Evolutionary conservation across 257 asterid genomes (phyloP), one percentile per base, ranked within the genome.

Genomic region (Penstemon eatonii): DNA sequence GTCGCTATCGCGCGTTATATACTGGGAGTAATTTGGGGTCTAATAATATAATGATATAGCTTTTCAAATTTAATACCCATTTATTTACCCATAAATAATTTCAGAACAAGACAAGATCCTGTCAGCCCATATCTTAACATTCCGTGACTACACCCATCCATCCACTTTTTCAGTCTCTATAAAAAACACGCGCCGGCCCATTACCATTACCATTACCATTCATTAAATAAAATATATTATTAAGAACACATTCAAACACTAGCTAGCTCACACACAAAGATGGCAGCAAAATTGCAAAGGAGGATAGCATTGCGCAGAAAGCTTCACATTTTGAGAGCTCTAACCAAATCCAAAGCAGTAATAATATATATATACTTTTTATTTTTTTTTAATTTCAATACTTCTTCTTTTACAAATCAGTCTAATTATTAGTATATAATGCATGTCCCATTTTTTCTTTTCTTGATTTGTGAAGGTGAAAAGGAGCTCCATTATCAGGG

Each of bases 301-400:
- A 83, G 82, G 69, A 75, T 75, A 6, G 76, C 78, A 41, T 2
- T 79, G 41, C 75, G 78, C 60, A 83, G 87, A 63, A 90, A 88
- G 86, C 83, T 90, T 76, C 87, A 69, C 60, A 76, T 76, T 8
- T 73, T 88, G 73, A 67, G 84, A 74, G 68, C 66, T 55, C 83
- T 90, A 0, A 75, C 87, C 75, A 83, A 86, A 43, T 90, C 96
- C 77, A 88, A 85, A 84, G 80, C 96, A 19, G 97, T 88, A 90
- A 69, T 15, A 42, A 11, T 13, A 0, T 15, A 15, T 15, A 1
- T 6, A 0, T 19, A 8, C 18, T 38, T 42, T 46, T 11, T 2
- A n/a, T n/a, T 19, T 19, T 6, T 5, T 41, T 56, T 61, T 8
- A 4, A n/a, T 2, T 38, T 52, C 36, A 11, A 36, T 4, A 13